These are phyloP conservation scores for Barnettozyma siamensis DNA, from an alignment of 805 yeast species.

Conservation along the genomic window DNA sequence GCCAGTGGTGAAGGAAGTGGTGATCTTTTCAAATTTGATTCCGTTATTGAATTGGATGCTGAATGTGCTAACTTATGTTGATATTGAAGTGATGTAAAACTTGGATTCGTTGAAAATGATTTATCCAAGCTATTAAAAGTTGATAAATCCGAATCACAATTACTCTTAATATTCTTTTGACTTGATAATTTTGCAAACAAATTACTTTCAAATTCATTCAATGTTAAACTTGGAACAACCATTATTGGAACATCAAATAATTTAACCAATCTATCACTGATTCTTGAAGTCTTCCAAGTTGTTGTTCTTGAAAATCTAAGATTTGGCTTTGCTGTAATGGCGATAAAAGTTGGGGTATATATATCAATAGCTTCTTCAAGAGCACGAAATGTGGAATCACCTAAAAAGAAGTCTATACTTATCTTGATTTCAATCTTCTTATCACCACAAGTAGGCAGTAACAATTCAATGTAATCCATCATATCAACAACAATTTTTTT, in stretches of 20 bases:
- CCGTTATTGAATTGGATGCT: background rate
- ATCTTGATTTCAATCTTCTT: constrained; percentile 29
- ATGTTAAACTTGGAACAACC: constrained; percentile 56
- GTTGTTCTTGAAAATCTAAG: constrained; percentile 40
- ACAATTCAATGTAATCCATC: constrained; percentile 39
- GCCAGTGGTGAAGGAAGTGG: constrained; percentile 1
- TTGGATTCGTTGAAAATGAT: constrained; percentile 7
- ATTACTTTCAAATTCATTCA: constrained; percentile 44
- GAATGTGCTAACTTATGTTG: background rate
- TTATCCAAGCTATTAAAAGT: constrained; percentile 8
- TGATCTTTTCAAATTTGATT: background rate
- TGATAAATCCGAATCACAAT: constrained; percentile 6
- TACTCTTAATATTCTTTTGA: constrained; percentile 4
- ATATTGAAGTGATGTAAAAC: constrained; percentile 11
- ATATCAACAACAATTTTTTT: constrained; percentile 38
- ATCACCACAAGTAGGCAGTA: constrained; percentile 36
- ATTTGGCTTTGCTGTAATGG: constrained; percentile 48
- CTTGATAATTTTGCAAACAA: constrained; percentile 32
- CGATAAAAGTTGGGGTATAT: constrained; percentile 55
- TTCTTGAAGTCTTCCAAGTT: constrained; percentile 56
- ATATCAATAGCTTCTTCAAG: constrained; percentile 54
- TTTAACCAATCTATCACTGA: constrained; percentile 60
- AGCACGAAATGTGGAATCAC: constrained; percentile 45
- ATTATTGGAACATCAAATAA: constrained; percentile 56
- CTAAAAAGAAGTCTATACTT: constrained; percentile 56